A percentile compares a stretch with the other conserved stretches of the same genome.
These are phyloP conservation scores for Fibroporia radiculosa DNA, from an alignment of 768 basidiomycete genomes.

Conservation along the genomic window DNA sequence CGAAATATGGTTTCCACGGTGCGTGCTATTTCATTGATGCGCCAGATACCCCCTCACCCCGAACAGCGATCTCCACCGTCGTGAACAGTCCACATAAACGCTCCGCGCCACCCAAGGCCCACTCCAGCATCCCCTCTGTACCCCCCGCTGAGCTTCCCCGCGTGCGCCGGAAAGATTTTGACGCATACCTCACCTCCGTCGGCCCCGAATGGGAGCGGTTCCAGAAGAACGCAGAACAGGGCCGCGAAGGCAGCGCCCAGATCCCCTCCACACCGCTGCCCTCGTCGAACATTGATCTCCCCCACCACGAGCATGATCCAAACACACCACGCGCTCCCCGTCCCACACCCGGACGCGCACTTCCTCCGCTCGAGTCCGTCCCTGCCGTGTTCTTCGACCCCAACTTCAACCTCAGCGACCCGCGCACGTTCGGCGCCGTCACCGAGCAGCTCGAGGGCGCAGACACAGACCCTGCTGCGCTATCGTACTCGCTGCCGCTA, in stretches of 20 bases:
- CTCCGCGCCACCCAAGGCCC: constrained; percentile 82
- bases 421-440: constrained; percentile 68
- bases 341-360: constrained; percentile 31
- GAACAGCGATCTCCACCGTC: constrained; percentile 84
- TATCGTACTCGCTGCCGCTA: constrained; percentile 62
- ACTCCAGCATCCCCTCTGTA: constrained; percentile 68
- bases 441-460: constrained; percentile 40
- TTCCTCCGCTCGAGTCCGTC: constrained; percentile 69
- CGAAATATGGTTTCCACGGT: constrained; percentile 88
- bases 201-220: constrained; percentile 74
- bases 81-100: constrained; percentile 84
- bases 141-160: constrained; percentile 72
- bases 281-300: constrained; percentile 11
- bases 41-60: constrained; percentile 8
- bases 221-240: constrained; percentile 34
- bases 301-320: no score
- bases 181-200: constrained; percentile 68
- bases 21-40: not conserved
- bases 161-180: constrained; percentile 77
- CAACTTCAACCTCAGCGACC: constrained; percentile 76
- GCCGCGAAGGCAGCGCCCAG: constrained; percentile 25
- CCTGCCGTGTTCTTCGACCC: constrained; percentile 76
- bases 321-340: constrained; percentile 21
- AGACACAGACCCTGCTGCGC: constrained; percentile 45
- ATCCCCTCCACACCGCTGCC: constrained; percentile 11